A percentile compares a stretch with the other conserved stretches of the same genome.
These are phyloP conservation scores for Circinella minor DNA, from an alignment of 371 early-diverging fungal species.

Conservation along the genomic window DNA sequence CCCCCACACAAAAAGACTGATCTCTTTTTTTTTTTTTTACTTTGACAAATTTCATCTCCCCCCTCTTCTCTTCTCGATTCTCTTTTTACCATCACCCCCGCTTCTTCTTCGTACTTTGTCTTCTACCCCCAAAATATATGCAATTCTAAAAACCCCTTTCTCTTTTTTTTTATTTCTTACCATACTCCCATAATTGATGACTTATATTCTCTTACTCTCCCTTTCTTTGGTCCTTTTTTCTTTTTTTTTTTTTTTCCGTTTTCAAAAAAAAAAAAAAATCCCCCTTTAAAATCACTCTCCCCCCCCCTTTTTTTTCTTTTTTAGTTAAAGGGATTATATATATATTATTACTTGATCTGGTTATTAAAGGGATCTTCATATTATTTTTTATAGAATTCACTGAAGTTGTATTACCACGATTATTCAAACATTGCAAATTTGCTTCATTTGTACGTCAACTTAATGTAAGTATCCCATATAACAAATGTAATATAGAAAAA, in stretches of 20 bases:
- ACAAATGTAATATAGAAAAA: too few relatives aligned
- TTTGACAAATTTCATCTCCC: too few relatives aligned
- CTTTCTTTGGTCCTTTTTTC: too few relatives aligned
- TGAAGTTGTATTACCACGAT: conserved; percentile 49
- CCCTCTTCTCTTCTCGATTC: too few relatives aligned
- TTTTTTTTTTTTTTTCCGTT: too few relatives aligned
- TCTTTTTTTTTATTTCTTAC: neutral
- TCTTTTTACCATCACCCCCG: neutral
- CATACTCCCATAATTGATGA: neutral
- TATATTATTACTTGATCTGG: too few relatives aligned
- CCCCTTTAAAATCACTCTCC: too few relatives aligned
- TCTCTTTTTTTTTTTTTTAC: too few relatives aligned
- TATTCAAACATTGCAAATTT: conserved; percentile 62
- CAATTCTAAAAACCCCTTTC: neutral
- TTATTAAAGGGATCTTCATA: too few relatives aligned
- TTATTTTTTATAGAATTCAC: conserved; percentile 51
- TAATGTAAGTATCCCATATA: conserved; percentile 36
- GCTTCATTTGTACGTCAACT: conserved; percentile 61
- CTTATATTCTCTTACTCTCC: neutral
- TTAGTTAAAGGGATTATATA: too few relatives aligned
- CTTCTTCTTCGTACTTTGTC: conserved; percentile 7
- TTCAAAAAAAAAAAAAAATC: too few relatives aligned
- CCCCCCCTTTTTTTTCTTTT: too few relatives aligned
- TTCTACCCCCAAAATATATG: neutral
- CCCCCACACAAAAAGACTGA: neutral